phyloP scores from a whole-genome alignment of 768 basidiomycete genomes.

The Myochromella boudieri region DNA sequence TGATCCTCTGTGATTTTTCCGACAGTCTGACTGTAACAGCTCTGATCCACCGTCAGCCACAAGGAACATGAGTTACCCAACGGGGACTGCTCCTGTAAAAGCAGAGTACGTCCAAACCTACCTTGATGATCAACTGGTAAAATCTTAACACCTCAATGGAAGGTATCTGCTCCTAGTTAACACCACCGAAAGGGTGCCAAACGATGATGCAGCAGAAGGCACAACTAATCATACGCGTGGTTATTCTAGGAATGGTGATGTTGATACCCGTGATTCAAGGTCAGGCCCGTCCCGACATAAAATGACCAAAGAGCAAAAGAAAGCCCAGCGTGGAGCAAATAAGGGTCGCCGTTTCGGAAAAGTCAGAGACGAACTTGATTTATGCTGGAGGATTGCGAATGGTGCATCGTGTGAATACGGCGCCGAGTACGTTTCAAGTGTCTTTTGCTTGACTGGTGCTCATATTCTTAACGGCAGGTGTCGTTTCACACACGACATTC shows the following conservation, averaged over 20 bases:
- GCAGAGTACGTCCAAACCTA: conserved; percentile 28
- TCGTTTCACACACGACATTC: conserved; percentile 76
- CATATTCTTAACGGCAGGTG: conserved; percentile 45
- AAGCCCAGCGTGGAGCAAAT: conserved; percentile 77
- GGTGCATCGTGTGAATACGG: conserved; percentile 73
- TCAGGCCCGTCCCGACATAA: conserved; percentile 29
- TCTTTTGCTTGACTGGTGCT: not conserved
- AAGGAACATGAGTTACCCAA: conserved; percentile 16
- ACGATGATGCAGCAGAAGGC: conserved; percentile 62
- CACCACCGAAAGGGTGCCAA: conserved; percentile 24
- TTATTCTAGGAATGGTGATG: conserved; percentile 21
- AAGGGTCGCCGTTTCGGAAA: conserved; percentile 80
- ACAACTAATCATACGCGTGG: conserved; percentile 37
- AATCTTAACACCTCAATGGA: conserved; percentile 2
- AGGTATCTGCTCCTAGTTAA: conserved; percentile 33
- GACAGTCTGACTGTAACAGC: too few species aligned
- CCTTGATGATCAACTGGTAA: not conserved
- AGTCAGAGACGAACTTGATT: conserved; percentile 73
- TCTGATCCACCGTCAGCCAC: not conserved
- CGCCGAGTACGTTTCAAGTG: conserved; percentile 48
- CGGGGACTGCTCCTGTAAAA: conserved; percentile 39
- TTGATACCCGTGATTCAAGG: conserved; percentile 19
- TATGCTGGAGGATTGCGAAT: conserved; percentile 81
- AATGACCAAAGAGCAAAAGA: conserved; percentile 64
- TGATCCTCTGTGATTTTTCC: too few species aligned